Evolutionary conservation across 257 asterid genomes (phyloP), one percentile per base, ranked within the genome.

Genomic region (Capsicum rhomboideum): DNA sequence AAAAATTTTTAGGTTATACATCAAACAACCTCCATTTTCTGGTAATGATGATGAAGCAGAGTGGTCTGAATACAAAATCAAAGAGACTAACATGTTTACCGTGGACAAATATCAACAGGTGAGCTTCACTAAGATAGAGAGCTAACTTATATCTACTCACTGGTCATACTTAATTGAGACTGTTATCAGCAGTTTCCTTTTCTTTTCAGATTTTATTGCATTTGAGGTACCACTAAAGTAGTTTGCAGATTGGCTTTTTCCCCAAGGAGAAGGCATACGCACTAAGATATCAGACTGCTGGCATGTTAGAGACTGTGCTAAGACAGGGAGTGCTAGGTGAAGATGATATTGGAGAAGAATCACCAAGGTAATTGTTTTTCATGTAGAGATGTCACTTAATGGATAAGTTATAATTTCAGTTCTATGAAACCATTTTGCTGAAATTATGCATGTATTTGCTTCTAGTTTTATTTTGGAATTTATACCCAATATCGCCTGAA

Each of bases 31-130:
- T 84, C 92, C 87, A 63, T 86, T 87, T 83, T 86, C 94, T 44
- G 92, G 90, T 44, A 91, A 87, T 55, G 92, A 89, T 82, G 37
- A 81, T 54, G 90, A 88, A 72, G 50, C 89, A 31, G 99, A 96
- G 88, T 96, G 99, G 99, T 95, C 59, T 44, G 99, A 96, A 86
- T 96, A 96, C 93, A 96, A 94, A 90, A 94, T 96, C 82, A 96
- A 96, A 86, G 99, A 96, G 89, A 91, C 94, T 83, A 96, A 96
- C 91, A 90, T 96, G 93, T 96, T 96, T 87, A 96, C 99, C 0
- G 98, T 92, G 84, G 98, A 96, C 86, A 96, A 96, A 88, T 96
- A 96, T 91, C 99, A 96, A 89, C 99, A 96, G 97, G 99, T 93
- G 88, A 90, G 90, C 84, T 75, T 79, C 80, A 85, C 86, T 86